These are phyloP conservation scores for Ogataea kodamae DNA, from an alignment of 805 yeast genomes.

Conservation along the genomic window DNA sequence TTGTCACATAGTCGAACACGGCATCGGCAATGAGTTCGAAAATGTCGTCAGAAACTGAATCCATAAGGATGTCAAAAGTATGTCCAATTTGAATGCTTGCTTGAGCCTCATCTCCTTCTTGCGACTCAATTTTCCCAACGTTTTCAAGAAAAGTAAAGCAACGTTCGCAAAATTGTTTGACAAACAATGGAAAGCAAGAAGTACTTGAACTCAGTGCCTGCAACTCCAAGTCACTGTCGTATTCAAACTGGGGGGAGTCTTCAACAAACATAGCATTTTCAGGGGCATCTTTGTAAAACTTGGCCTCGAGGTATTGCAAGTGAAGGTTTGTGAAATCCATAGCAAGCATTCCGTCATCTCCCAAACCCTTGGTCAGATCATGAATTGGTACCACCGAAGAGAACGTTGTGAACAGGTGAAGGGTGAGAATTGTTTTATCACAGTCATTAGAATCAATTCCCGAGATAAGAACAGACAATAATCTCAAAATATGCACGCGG, in stretches of 20 bases:
- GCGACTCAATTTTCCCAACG: slow-evolving; percentile 55
- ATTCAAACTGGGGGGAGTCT: slow-evolving; percentile 31
- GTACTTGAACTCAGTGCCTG: slow-evolving; percentile 71
- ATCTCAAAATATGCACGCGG: slow-evolving; percentile 74
- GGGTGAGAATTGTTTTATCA: slow-evolving; percentile 61
- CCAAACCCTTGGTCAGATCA: slow-evolving; percentile 48
- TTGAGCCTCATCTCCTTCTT: slow-evolving; percentile 49
- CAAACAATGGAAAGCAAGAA: slow-evolving; percentile 59
- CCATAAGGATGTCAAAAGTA: slow-evolving; percentile 46
- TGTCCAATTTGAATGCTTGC: slow-evolving; percentile 37
- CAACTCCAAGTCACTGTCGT: slow-evolving; percentile 45
- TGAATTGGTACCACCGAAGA: slow-evolving; percentile 70
- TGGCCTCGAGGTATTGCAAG: slow-evolving; percentile 48
- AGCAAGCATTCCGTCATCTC: slow-evolving; percentile 39
- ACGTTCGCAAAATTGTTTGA: slow-evolving; percentile 53
- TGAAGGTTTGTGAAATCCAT: slow-evolving; percentile 65
- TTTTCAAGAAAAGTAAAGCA: slow-evolving; percentile 64
- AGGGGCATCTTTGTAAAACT: slow-evolving; percentile 34
- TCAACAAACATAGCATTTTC: slow-evolving; percentile 22
- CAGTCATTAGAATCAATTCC: slow-evolving; percentile 90
- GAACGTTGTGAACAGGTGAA: slow-evolving; percentile 65
- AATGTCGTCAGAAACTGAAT: slow-evolving; percentile 57
- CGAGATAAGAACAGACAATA: slow-evolving; percentile 64
- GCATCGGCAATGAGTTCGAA: slow-evolving; percentile 44
- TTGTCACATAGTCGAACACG: slow-evolving; percentile 55